Percentiles rank a stretch among this genome's conserved stretches.
Evolutionary conservation across 805 yeast genomes (phyloP).

Genomic region (Monosporozyma aerobia): DNA sequence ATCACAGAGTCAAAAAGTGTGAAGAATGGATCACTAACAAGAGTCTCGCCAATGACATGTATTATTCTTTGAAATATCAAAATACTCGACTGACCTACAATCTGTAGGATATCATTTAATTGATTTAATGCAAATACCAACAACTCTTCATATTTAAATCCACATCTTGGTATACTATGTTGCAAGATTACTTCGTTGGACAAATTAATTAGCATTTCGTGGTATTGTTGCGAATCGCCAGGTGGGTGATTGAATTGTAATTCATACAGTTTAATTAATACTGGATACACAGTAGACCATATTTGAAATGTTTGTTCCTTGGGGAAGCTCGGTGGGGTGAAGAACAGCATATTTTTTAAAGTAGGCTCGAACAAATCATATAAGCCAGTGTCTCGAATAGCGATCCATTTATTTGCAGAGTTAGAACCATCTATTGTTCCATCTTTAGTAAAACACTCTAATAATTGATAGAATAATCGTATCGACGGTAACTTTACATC

Average conservation of each 20-base stretch:
- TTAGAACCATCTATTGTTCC: neutral
- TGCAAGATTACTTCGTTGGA: constrained; percentile 20
- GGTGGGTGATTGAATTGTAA: constrained; percentile 7
- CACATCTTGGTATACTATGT: constrained; percentile 20
- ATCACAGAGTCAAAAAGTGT: constrained; percentile 14
- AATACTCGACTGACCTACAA: constrained; percentile 1
- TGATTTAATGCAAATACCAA: constrained; percentile 9
- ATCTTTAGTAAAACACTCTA: constrained; percentile 9
- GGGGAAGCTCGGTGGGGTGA: constrained; percentile 21
- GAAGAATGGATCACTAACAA: constrained; percentile 23
- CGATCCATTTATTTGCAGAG: constrained; percentile 13
- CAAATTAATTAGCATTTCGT: constrained; percentile 6
- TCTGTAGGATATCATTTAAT: constrained; percentile 2
- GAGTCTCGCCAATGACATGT: constrained; percentile 21
- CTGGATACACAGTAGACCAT: constrained; percentile 16
- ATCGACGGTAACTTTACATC: constrained; percentile 22
- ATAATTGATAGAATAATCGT: constrained; percentile 11
- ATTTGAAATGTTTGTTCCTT: constrained; percentile 11
- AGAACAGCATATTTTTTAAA: constrained; percentile 19
- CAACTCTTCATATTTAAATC: constrained; percentile 15
- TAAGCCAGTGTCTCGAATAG: constrained; percentile 20
- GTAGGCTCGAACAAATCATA: constrained; percentile 20
- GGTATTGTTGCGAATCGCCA: constrained; percentile 8
- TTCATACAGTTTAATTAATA: constrained; percentile 14
- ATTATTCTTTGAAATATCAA: constrained; percentile 18